A percentile compares a stretch with the other conserved stretches of the same genome.
Evolutionary conservation across 305 asterid species (phyloP).

Genomic region (Fraxinus xanthoxyloides): DNA sequence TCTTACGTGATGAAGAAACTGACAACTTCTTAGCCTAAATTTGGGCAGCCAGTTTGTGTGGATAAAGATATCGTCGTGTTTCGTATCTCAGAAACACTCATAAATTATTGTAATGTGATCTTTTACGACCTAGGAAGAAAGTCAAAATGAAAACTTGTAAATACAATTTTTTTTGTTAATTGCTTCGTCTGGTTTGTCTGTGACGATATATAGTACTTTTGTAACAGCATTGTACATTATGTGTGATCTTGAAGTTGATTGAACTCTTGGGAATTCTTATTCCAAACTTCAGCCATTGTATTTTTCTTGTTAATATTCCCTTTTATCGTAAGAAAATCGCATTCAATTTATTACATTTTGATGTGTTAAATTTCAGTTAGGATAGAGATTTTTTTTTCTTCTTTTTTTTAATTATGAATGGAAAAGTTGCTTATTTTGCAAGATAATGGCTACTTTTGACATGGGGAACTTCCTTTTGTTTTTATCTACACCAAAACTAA

Average conservation of each 20-base stretch:
- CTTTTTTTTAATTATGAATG: not conserved
- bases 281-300: not conserved
- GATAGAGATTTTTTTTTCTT: too few relatives aligned
- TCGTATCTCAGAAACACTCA: conserved; percentile 27
- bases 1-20: conserved; percentile 6
- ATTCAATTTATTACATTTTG: not conserved
- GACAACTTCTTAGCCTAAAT: not conserved
- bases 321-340: not conserved
- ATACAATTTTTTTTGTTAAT: not conserved
- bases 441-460: too few relatives aligned
- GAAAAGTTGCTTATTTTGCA: not conserved
- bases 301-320: not conserved
- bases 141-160: conserved; percentile 19
- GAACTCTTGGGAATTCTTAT: not conserved
- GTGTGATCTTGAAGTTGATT: conserved; percentile 10
- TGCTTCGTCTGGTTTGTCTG: not conserved
- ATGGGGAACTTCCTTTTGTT: too few relatives aligned
- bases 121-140: conserved; percentile 16
- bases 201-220: not conserved
- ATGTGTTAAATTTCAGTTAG: not conserved
- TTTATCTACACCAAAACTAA: not conserved
- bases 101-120: conserved; percentile 16
- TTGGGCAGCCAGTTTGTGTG: conserved; percentile 33
- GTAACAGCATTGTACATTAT: conserved; percentile 26
- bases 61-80: conserved; percentile 13